These are phyloP conservation scores for Xylariaceae sp. DNA, from an alignment of 2,329 filamentous ascomycete species.

Conservation along the genomic window DNA sequence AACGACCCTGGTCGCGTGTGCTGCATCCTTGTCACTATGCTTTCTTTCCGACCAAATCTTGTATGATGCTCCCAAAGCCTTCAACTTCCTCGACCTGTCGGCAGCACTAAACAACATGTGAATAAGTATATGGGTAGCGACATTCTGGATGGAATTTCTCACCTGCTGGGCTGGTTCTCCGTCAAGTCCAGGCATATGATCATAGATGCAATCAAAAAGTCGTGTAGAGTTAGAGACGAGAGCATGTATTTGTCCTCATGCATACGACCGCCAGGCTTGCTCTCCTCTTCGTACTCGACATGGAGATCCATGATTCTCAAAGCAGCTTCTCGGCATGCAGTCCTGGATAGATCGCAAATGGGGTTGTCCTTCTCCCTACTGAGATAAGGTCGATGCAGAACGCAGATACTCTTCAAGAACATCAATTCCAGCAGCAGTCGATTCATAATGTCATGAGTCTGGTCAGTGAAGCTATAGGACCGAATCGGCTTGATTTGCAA, in stretches of 20 bases:
- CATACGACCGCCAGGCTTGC: slow-evolving; percentile 48
- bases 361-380: slow-evolving; percentile 38
- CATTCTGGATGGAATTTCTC: slow-evolving; percentile 12
- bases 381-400: slow-evolving; percentile 50
- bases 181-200: slow-evolving; percentile 53
- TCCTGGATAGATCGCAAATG: slow-evolving; percentile 39
- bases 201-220: slow-evolving; percentile 60
- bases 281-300: slow-evolving; percentile 45
- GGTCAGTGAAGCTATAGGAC: slow-evolving; percentile 42
- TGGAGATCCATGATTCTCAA: slow-evolving; percentile 45
- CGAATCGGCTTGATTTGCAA: slow-evolving; percentile 42
- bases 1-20: slow-evolving; percentile 42
- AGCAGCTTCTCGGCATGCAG: slow-evolving; percentile 42
- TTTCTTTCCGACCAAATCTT: slow-evolving; percentile 42
- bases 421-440: slow-evolving; percentile 48
- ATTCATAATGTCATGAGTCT: slow-evolving; percentile 46
- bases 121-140: slow-evolving; percentile 3
- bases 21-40: slow-evolving; percentile 39
- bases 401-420: slow-evolving; percentile 48
- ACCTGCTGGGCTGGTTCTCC: slow-evolving; percentile 39
- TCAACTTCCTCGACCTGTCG: slow-evolving; percentile 35
- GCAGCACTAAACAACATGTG: slow-evolving; percentile 21
- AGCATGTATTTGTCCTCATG: slow-evolving; percentile 53
- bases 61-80: slow-evolving; percentile 39
- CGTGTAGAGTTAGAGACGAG: slow-evolving; percentile 50